Evolutionary conservation across 2,329 filamentous ascomycete species (phyloP).

Genomic region (Aspergillus pseudonomiae): DNA sequence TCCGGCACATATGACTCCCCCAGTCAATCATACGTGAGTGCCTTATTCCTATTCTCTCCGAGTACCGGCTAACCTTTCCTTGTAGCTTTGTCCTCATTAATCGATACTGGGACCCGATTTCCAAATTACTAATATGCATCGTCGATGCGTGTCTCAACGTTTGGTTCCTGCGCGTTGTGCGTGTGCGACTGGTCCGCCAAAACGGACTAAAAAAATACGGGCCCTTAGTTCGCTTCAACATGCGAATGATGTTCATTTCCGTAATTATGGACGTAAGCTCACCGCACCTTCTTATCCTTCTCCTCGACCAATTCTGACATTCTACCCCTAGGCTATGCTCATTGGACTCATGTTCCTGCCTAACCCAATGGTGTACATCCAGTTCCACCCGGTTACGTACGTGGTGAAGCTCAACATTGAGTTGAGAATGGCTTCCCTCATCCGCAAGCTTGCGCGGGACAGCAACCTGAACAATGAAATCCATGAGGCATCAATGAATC

Average conservation of each 20-base stretch:
- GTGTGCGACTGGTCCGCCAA: neutral
- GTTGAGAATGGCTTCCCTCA: neutral
- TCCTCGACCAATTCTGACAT: neutral
- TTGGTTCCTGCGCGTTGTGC: neutral
- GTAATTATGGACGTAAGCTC: neutral
- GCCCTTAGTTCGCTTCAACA: neutral
- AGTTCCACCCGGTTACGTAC: neutral
- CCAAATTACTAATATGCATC: neutral
- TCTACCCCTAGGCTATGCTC: neutral
- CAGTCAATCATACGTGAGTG: constrained; percentile 2
- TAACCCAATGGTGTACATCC: neutral
- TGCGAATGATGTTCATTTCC: neutral
- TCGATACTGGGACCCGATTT: neutral
- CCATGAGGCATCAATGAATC: neutral
- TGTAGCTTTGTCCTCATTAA: neutral
- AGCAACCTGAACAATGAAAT: neutral
- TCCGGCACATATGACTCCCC: neutral
- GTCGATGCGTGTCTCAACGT: neutral
- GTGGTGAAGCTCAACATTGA: constrained; percentile 2
- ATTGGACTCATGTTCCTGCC: constrained; percentile 3
- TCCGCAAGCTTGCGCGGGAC: neutral
- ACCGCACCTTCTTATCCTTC: neutral
- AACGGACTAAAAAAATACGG: constrained; percentile 1
- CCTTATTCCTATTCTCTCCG: too few relatives aligned
- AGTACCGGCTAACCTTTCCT: neutral